phyloP scores from a whole-genome alignment of 306 rosid genomes.

The Cicer bijugum region DNA sequence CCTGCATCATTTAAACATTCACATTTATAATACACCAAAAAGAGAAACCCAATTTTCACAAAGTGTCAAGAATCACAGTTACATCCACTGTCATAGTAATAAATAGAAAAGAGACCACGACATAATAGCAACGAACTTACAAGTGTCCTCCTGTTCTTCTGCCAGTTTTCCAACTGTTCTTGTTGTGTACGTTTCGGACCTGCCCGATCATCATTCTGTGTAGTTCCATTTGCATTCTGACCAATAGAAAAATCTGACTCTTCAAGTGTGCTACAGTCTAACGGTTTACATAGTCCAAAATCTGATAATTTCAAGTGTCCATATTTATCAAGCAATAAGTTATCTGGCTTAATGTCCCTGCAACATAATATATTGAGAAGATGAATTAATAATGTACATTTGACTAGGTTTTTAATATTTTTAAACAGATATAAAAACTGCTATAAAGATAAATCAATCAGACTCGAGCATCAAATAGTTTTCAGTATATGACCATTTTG shows the following conservation, averaged over 20 bases:
- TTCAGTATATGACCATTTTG: constrained; percentile 13
- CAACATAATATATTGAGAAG: constrained; percentile 39
- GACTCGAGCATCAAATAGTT: constrained; percentile 11
- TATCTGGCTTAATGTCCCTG: constrained; percentile 99
- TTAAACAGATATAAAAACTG: background rate
- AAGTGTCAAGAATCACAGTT: constrained; percentile 17
- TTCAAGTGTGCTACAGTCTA: constrained; percentile 81
- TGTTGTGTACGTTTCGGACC: constrained; percentile 89
- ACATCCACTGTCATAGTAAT: background rate
- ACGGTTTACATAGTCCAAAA: constrained; percentile 96
- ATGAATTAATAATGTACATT: constrained; percentile 23
- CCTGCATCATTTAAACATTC: constrained; percentile 59
- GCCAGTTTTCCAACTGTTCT: constrained; percentile 96
- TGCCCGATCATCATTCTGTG: constrained; percentile 59
- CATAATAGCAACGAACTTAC: constrained; percentile 53
- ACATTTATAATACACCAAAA: constrained; percentile 12
- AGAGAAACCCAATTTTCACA: background rate
- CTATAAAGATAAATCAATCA: constrained; percentile 18
- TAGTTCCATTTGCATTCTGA: constrained; percentile 52
- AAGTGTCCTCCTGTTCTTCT: constrained; percentile 90
- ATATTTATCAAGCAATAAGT: constrained; percentile 84
- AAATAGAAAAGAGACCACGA: background rate
- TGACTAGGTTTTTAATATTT: background rate
- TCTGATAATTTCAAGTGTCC: constrained; percentile 94
- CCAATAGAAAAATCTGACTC: constrained; percentile 65